Evolutionary conservation across 1,139 yeast species (phyloP), one percentile per base, ranked within the genome.

Genomic region (Zygosaccharomyces pseudobailii): DNA sequence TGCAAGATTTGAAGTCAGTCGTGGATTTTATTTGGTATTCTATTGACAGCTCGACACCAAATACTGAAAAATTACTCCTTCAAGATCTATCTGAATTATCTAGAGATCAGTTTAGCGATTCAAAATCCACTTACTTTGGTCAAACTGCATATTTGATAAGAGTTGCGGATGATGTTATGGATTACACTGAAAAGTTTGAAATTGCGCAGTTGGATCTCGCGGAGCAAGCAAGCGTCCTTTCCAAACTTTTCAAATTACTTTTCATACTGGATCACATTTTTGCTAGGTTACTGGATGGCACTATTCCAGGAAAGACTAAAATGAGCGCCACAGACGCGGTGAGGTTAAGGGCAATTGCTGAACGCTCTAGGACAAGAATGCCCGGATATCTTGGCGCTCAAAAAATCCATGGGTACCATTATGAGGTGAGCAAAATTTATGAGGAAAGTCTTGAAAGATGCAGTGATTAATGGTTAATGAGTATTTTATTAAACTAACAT

Each of bases 151-250:
- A 82, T 55, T 66, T 83, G 22, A 70, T 85, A 31, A 75, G 75
- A 49, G 73, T 85, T 4, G 71, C 85, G 49, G 87, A 84, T 39
- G 90, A 84, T 54, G 62, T 84, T 44, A 79, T 82, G 42, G 92
- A 84, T 54, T 84, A 77, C 55, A 49, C 79, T 23, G 71, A 66
- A 24, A 78, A 76, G 58, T 80, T 77, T 51, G 58, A 63, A 1
- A 42, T 72, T 7, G 49, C 52, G 5, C 55, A 57, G 19, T 47
- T 52, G 10, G 47, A 54, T 7, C 46, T 46, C 6, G 53, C 50
- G 2, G 62, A 58, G 19, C 47, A 48, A 43, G 50, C 40, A 20
- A 45, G 43, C 7, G 55, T 63, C 0, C 42, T 64, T 7, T 50
- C 65, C 1, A 65, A 63, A 39, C 63, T 73, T 30, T 74, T 77